phyloP scores from a whole-genome alignment of 1,139 yeast genomes.

The Pichia sp. region DNA sequence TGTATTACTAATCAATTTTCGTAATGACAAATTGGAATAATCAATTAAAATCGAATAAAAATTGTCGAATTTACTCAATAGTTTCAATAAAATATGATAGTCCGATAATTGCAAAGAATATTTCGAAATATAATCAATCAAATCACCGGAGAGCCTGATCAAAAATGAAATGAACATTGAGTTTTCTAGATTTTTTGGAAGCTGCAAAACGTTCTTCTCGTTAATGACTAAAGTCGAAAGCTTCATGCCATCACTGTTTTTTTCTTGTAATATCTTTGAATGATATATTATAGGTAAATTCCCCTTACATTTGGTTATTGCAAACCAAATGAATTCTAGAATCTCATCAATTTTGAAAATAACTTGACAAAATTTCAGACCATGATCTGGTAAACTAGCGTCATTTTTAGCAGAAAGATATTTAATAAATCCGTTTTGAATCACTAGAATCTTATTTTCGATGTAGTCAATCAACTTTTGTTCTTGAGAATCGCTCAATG shows the following conservation, averaged over 20 bases:
- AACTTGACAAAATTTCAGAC: conserved; percentile 30
- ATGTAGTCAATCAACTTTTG: conserved; percentile 51
- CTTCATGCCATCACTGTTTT: neutral
- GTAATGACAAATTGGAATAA: conserved; percentile 9
- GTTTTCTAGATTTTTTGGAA: conserved; percentile 7
- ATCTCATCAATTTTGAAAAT: conserved; percentile 38
- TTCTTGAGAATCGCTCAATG: conserved; percentile 41
- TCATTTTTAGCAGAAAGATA: conserved; percentile 33
- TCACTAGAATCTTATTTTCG: conserved; percentile 47
- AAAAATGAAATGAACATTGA: conserved; percentile 53
- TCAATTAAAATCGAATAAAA: conserved; percentile 23
- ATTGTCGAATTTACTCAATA: conserved; percentile 23
- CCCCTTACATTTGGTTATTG: conserved; percentile 29
- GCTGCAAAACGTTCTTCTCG: neutral
- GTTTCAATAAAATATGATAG: conserved; percentile 14
- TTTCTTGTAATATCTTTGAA: conserved; percentile 17
- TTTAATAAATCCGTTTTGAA: conserved; percentile 61
- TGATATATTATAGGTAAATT: conserved; percentile 27
- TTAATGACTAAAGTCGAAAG: neutral
- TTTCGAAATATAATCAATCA: conserved; percentile 51
- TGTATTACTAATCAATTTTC: conserved; percentile 18
- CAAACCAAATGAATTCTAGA: conserved; percentile 51
- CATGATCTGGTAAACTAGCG: conserved; percentile 13
- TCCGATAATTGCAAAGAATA: conserved; percentile 28
- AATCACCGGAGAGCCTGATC: conserved; percentile 54